Base-by-base conservation (phyloP, 2,329 filamentous ascomycete genomes). In the Cercospora berteroae region DNA sequence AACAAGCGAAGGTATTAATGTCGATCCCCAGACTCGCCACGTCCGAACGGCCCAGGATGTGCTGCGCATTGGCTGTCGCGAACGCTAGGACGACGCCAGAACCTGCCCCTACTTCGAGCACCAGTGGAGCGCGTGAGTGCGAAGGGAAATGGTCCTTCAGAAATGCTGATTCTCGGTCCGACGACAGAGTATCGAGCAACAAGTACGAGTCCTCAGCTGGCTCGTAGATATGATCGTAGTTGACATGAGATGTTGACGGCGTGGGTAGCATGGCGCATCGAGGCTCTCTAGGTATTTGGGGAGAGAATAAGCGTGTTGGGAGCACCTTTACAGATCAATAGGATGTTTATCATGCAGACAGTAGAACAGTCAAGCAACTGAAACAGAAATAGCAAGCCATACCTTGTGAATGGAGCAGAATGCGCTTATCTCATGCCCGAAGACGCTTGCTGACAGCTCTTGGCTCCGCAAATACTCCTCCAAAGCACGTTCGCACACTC, bases 171-270 rank as follows among this genome's bases (percentile, higher is more conserved):
- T 97, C 93, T 2, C 85, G 78, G 0, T 83, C 67, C 1, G 89
- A 90, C 0, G 94, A 94, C 55, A 99, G 86, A 0, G 94, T 96
- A 81, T 99, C 94, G 31, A 99, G 87, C 59, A 99, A 86, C 55
- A 99, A 87, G 77, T 93, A 99, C 5, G 94, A 97, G 82, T 99
- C 95, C 80, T 99, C 95, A 10, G 94, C 90, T 39, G 95, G 95
- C 77, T 97, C 94, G 81, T 99, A 99, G 73, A 98, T 89, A 64
- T 90, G 88, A 78, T 92, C 87, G 80, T 94, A 96, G 64, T 90
- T 87, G 67, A 98, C 92, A 81, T 99, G 95, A 23, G 91, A 91
- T 2, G 95, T 99, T 66, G 92, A 92, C 13, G 95, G 95, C 0
- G 95, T 99, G 9, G 94, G 94, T 29, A 99, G 87, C 94, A 97